Evolutionary conservation across 371 early-diverging fungal genomes (phyloP).

Genomic region (Haplosporangium sp.): DNA sequence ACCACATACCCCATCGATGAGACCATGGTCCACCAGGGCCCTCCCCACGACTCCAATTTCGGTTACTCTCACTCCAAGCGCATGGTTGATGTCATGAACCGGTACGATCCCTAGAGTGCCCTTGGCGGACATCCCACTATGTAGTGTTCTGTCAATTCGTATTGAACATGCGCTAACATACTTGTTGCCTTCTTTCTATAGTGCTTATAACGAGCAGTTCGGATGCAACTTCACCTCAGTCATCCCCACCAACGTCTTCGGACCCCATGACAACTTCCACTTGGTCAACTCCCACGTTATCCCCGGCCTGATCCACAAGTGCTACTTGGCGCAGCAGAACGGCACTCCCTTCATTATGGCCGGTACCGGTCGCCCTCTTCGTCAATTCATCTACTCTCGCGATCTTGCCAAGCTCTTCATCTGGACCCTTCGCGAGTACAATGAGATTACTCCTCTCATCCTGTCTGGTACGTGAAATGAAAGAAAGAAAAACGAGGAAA

Average conservation of each 20-base stretch:
- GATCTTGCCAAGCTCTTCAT: constrained; percentile 88
- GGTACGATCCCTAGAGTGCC: constrained; percentile 68
- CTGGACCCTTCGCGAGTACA: constrained; percentile 86
- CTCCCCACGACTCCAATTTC: constrained; percentile 88
- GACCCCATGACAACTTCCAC: constrained; percentile 86
- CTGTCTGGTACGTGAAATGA: constrained; percentile 73
- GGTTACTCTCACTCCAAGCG: constrained; percentile 92
- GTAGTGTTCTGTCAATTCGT: neutral
- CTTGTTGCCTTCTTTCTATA: constrained; percentile 22
- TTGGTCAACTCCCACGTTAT: constrained; percentile 89
- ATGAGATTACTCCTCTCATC: constrained; percentile 85
- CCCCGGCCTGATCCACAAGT: constrained; percentile 89
- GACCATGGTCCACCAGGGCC: constrained; percentile 89
- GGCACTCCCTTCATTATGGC: constrained; percentile 80
- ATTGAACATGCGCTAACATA: neutral
- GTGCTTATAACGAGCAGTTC: constrained; percentile 84
- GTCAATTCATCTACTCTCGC: constrained; percentile 89
- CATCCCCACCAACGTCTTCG: constrained; percentile 91
- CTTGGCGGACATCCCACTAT: too few species aligned
- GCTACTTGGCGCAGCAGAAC: constrained; percentile 83
- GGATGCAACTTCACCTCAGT: constrained; percentile 87
- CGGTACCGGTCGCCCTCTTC: constrained; percentile 86
- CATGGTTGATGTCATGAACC: constrained; percentile 89
- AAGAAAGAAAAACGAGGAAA: too few species aligned
- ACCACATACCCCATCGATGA: constrained; percentile 90